Percentiles rank a stretch among this genome's conserved stretches.
Conservation (phyloP, 306 rosid species). For the Glycine tomentella region DNA sequence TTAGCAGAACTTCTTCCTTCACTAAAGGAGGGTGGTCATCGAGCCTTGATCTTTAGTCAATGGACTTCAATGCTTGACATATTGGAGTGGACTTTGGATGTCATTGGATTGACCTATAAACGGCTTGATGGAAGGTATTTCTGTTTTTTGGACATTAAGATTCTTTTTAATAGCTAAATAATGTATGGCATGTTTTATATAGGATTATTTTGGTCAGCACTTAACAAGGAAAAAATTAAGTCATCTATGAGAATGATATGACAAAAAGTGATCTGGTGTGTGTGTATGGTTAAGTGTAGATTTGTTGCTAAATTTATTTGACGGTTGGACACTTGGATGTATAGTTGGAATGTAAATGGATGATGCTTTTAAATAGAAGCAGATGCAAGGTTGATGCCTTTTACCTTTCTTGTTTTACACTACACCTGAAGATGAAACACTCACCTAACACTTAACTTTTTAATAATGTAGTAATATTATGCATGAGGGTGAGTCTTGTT, state of each 20-base stretch:
- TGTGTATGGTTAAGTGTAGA: neutral
- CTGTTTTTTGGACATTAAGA: slow-evolving; percentile 13
- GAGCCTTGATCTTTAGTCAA: slow-evolving; percentile 89
- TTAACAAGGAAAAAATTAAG: neutral
- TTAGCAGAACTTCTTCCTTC: slow-evolving; percentile 82
- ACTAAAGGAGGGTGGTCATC: slow-evolving; percentile 80
- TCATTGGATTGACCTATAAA: slow-evolving; percentile 85
- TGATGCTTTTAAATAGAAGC: neutral
- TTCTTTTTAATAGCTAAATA: neutral
- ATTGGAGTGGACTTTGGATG: slow-evolving; percentile 96
- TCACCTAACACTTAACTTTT: neutral
- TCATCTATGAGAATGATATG: neutral
- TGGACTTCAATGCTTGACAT: slow-evolving; percentile 99
- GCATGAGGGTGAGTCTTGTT: neutral
- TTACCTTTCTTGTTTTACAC: neutral
- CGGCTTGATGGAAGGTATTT: slow-evolving; percentile 98
- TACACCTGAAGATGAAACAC: neutral
- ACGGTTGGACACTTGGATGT: slow-evolving; percentile 23
- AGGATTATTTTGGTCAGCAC: neutral
- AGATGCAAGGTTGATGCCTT: neutral
- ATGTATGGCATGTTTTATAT: neutral
- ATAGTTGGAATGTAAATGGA: neutral
- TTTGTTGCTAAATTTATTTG: too few species aligned
- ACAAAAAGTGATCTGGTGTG: neutral
- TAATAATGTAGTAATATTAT: neutral